Base-by-base conservation (phyloP, 2,329 filamentous ascomycete genomes). In the Talaromyces piceae region DNA sequence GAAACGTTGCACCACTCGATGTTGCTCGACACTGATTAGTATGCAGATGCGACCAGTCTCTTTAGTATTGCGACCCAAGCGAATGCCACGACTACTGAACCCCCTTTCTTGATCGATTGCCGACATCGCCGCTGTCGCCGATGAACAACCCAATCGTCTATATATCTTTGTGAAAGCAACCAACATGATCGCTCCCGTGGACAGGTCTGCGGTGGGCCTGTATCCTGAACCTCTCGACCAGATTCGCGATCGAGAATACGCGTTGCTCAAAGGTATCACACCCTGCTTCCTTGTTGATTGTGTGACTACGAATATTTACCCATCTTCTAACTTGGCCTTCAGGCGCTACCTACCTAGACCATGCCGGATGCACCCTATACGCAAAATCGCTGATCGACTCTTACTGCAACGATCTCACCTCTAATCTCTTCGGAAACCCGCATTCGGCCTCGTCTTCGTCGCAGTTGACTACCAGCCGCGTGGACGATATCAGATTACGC, bases 281-380 rank as follows among this genome's bases (percentile, higher is more conserved):
- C 22, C 9, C 13, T 6, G 30, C 26, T 28, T 1, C 22, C 23
- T 16, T 41, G 46, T 9, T 39, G 16, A 30, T n/a, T n/a, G n/a
- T n/a, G n/a, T n/a, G n/a, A n/a, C n/a, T n/a, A n/a, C n/a, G n/a
- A n/a, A n/a, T 25, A 48, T 33, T 48, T 11, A 48, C 16, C 16
- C 13, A n/a, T 18, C 16, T 9, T 37, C 33, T 37, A 20, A 37
- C 22, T 22, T 23, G n/a, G 18, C 27, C 23, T 54, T 13, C 51
- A 91, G 88, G 79, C 48, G 82, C 81, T 8, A 77, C 84, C 44
- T 97, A 96, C 67, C 83, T 97, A 51, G 91, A 97, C 61, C 91
- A 97, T 84, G 90, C 90, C 0, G 91, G 90, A n/a, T 88, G 88
- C n/a, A 91, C 91, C 0, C 75, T 87, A 1, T 88, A 87, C 63